A percentile compares a stretch with the other conserved stretches of the same genome.
Conservation (phyloP, 805 yeast species). For the Wickerhamomyces bisporus region DNA sequence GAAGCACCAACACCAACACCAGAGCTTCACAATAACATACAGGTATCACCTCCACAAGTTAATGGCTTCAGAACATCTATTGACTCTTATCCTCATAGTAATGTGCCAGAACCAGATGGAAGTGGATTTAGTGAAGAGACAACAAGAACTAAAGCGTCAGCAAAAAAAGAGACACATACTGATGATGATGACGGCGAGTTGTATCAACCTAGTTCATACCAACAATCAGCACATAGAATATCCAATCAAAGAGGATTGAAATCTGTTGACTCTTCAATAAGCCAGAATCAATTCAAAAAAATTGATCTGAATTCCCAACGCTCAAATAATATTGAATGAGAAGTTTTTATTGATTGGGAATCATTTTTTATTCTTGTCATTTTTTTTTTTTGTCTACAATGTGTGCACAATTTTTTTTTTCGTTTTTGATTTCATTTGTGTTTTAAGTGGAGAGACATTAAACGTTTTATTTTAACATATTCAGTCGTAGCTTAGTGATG, state of each 20-base stretch:
- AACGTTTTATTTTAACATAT: too few relatives aligned
- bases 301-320: constrained; percentile 1
- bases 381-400: too few relatives aligned
- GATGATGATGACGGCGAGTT: constrained; percentile 11
- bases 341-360: too few relatives aligned
- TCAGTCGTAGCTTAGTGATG: too few relatives aligned
- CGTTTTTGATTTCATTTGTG: background rate
- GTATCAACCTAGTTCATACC: background rate
- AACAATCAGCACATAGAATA: background rate
- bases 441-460: too few relatives aligned
- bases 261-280: background rate
- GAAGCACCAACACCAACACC: constrained; percentile 16
- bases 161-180: constrained; percentile 22
- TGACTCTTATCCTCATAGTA: constrained; percentile 7
- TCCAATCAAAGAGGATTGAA: background rate
- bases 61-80: constrained; percentile 4
- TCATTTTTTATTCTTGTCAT: background rate
- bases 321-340: background rate
- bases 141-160: constrained; percentile 6
- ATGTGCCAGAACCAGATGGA: constrained; percentile 13
- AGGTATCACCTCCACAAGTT: background rate
- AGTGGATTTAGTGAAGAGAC: constrained; percentile 21
- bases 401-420: too few relatives aligned
- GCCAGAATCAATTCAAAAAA: constrained; percentile 2
- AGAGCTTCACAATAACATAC: background rate